Conservation (phyloP, 108 stramenopile species). For the Nannochloropsis oceanica region DNA sequence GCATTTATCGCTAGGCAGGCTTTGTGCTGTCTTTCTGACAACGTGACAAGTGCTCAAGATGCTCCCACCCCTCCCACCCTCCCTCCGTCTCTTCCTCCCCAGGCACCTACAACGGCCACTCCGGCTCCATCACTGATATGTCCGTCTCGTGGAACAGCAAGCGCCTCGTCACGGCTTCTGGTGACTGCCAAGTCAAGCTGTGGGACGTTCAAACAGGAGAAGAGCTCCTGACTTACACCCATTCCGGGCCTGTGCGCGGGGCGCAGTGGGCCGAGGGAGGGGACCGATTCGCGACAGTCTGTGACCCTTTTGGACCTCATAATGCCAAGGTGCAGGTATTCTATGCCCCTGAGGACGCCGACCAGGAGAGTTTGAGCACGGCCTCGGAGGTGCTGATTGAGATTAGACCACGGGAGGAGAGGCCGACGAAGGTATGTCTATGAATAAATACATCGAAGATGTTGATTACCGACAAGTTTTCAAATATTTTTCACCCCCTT, state of each 20-base stretch:
- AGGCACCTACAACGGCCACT: background rate
- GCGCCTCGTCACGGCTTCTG: constrained; percentile 38
- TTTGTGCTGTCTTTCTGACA: too few species aligned
- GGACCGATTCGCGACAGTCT: constrained; percentile 77
- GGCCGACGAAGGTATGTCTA: constrained; percentile 73
- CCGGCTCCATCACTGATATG: background rate
- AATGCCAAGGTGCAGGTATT: constrained; percentile 75
- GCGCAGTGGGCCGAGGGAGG: constrained; percentile 76
- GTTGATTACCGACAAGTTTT: too few species aligned
- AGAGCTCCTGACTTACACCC: constrained; percentile 58
- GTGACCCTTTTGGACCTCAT: constrained; percentile 85
- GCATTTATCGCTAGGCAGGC: too few species aligned
- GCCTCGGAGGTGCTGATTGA: constrained; percentile 49
- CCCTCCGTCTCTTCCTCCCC: background rate
- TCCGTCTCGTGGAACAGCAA: constrained; percentile 35
- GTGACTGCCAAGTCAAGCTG: constrained; percentile 50
- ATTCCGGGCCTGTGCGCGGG: constrained; percentile 59
- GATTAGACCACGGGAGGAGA: constrained; percentile 54
- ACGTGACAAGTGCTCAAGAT: background rate
- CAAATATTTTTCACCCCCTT: too few species aligned
- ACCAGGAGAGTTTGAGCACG: constrained; percentile 31
- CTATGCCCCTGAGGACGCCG: constrained; percentile 49
- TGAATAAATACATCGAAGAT: too few species aligned
- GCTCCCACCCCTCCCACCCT: background rate
- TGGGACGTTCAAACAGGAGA: constrained; percentile 84